phyloP scores from a whole-genome alignment of 139 green algal genomes.

The Picochlorum sp. region DNA sequence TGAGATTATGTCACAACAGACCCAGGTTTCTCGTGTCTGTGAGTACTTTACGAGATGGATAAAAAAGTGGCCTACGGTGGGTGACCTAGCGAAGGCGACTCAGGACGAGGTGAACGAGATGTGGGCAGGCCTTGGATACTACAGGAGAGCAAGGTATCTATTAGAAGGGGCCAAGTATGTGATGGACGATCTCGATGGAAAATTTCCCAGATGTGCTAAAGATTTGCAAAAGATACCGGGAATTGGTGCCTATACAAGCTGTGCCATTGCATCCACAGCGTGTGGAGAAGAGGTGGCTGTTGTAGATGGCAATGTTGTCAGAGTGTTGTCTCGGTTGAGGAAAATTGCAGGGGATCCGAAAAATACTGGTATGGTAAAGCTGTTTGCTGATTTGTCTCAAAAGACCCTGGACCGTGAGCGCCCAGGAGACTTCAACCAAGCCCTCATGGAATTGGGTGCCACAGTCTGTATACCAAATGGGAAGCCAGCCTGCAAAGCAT shows the following conservation, averaged over 20 bases:
- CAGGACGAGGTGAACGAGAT: conserved; percentile 81
- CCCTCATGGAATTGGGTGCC: conserved; percentile 95
- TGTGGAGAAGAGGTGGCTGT: conserved; percentile 58
- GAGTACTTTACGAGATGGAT: conserved; percentile 67
- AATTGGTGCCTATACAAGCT: conserved; percentile 81
- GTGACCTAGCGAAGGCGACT: conserved; percentile 57
- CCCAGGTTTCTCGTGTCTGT: conserved; percentile 46
- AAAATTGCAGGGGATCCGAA: conserved; percentile 21
- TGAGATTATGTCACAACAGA: conserved; percentile 97
- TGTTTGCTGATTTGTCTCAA: conserved; percentile 41
- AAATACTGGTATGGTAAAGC: conserved; percentile 12
- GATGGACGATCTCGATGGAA: conserved; percentile 43
- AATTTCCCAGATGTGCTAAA: conserved; percentile 55
- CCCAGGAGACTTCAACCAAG: conserved; percentile 93
- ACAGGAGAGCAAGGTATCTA: conserved; percentile 84
- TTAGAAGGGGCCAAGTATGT: conserved; percentile 82
- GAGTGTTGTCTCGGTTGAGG: conserved; percentile 64
- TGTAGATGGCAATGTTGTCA: conserved; percentile 93
- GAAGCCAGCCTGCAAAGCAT: conserved; percentile 55
- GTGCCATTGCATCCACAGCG: conserved; percentile 83
- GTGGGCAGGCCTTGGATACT: conserved; percentile 96
- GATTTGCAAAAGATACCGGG: conserved; percentile 70
- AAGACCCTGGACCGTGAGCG: conserved; percentile 54
- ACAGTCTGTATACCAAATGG: conserved; percentile 68
- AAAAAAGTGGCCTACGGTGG: conserved; percentile 72